These are phyloP conservation scores for Brettanomyces custersianus DNA, from an alignment of 805 yeast genomes.

Conservation along the genomic window DNA sequence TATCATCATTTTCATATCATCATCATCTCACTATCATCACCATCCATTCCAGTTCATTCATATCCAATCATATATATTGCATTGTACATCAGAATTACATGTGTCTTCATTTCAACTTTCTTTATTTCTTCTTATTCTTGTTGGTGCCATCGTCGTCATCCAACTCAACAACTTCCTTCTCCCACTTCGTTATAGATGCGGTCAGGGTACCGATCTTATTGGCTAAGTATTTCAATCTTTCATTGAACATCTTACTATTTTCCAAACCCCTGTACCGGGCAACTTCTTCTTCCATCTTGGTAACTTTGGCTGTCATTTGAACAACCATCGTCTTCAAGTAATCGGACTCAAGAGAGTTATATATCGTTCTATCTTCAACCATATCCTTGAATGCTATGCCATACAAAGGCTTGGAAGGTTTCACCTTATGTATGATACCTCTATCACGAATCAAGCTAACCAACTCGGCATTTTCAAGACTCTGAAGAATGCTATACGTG, in stretches of 20 bases:
- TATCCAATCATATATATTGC: no score
- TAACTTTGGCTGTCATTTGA: conserved; percentile 54
- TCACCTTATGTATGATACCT: conserved; percentile 59
- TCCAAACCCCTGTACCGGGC: conserved; percentile 43
- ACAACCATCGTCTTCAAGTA: conserved; percentile 46
- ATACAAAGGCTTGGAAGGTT: conserved; percentile 79
- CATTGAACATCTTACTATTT: conserved; percentile 44
- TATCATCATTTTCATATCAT: no score
- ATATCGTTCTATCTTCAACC: conserved; percentile 45
- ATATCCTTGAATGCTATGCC: conserved; percentile 70
- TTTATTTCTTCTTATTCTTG: not conserved
- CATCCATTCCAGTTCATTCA: no score
- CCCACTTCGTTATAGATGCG: conserved; percentile 37
- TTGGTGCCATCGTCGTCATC: not conserved
- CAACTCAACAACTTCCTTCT: conserved; percentile 24
- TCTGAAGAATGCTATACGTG: conserved; percentile 48
- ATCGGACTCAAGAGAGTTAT: conserved; percentile 54
- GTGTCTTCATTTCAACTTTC: not conserved
- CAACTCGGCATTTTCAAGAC: conserved; percentile 73
- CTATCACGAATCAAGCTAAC: conserved; percentile 64
- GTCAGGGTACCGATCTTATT: conserved; percentile 60
- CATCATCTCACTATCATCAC: no score
- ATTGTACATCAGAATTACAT: no score
- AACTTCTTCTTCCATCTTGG: conserved; percentile 64
- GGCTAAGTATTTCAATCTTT: conserved; percentile 58